Conservation (phyloP, 805 yeast genomes). For the Yarrowia bubula region DNA sequence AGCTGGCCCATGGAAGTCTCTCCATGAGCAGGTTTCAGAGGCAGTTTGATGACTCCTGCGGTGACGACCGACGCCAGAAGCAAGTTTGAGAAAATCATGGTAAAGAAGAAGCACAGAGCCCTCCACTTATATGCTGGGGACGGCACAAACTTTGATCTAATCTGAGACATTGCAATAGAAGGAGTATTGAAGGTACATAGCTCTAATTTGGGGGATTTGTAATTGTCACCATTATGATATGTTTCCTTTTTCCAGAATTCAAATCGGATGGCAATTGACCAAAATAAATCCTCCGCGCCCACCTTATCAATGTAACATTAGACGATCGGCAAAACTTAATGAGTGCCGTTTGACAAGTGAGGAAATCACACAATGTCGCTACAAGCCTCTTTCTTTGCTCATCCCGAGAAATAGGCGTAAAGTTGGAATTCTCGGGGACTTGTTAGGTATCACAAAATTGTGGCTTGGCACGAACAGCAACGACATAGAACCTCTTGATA, state of each 20-base stretch:
- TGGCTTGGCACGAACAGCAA: neutral
- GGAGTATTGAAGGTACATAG: no score
- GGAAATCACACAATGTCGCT: neutral
- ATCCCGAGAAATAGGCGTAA: neutral
- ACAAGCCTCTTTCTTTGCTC: neutral
- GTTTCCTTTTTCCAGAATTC: no score
- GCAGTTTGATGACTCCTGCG: neutral
- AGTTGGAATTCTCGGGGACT: no score
- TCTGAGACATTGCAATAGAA: no score
- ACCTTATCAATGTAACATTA: conserved; percentile 13
- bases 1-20: neutral
- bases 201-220: no score
- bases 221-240: no score
- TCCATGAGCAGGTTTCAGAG: neutral
- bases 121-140: neutral
- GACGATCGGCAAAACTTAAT: neutral
- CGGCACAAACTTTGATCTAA: conserved; percentile 4
- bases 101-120: neutral
- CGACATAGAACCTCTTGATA: no score
- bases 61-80: neutral
- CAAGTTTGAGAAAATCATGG: neutral
- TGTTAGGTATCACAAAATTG: neutral
- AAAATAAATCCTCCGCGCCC: neutral
- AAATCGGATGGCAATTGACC: neutral
- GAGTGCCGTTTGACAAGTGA: neutral